These are phyloP conservation scores for Leucogyrophana mollusca DNA, from an alignment of 768 basidiomycete genomes.

Conservation along the genomic window DNA sequence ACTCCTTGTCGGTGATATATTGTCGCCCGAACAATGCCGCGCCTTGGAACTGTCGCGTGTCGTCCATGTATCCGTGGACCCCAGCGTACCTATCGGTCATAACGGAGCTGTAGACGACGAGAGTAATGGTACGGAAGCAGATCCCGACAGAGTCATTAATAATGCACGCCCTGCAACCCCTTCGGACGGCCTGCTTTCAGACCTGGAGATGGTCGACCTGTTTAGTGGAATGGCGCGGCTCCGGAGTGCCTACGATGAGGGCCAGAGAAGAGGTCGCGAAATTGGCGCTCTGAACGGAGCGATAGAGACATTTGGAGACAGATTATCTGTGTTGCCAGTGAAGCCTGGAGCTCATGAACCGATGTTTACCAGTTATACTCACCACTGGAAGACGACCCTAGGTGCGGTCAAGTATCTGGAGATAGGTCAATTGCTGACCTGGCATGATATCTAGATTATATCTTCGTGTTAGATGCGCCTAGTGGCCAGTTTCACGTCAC, in stretches of 20 bases:
- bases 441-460: conserved; percentile 64
- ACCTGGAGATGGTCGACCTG: conserved; percentile 53
- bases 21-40: conserved; percentile 55
- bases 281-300: conserved; percentile 11
- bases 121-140: conserved; percentile 38
- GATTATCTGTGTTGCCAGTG: conserved; percentile 37
- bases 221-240: conserved; percentile 32
- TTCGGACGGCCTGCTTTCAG: conserved; percentile 68
- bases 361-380: conserved; percentile 85
- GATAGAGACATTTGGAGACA: conserved; percentile 49
- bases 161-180: conserved; percentile 61
- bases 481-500: conserved; percentile 34
- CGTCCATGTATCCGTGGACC: conserved; percentile 70
- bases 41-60: conserved; percentile 63
- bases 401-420: conserved; percentile 41
- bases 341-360: conserved; percentile 69
- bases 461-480: conserved; percentile 66
- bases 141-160: conserved; percentile 72
- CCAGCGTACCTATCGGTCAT: conserved; percentile 38
- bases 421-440: conserved; percentile 7
- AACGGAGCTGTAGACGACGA: conserved; percentile 30
- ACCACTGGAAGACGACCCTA: conserved; percentile 80
- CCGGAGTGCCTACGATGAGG: conserved; percentile 70
- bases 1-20: conserved; percentile 59
- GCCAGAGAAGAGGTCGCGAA: conserved; percentile 26